phyloP scores from a whole-genome alignment of 129 eudicot species.

The Escallonia herrerae region DNA sequence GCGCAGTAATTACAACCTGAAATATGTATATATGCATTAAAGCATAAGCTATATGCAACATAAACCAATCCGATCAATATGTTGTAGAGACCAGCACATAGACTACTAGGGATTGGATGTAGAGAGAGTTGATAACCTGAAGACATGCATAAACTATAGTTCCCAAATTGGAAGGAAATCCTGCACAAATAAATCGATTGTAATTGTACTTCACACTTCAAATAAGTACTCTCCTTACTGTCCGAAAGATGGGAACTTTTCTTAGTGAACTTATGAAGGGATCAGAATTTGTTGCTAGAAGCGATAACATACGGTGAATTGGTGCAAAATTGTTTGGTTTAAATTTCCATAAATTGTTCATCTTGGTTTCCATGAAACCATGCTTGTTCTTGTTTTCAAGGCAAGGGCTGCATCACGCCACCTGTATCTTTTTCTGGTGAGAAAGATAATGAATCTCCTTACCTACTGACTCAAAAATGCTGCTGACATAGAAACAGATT shows the following conservation, averaged over 20 bases:
- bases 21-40: background rate
- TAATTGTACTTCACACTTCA: background rate
- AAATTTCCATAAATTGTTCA: too few relatives aligned
- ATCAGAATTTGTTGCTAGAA: too few relatives aligned
- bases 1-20: conserved; percentile 58
- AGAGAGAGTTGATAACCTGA: conserved; percentile 29
- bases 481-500: conserved; percentile 52
- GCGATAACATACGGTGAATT: too few relatives aligned
- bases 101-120: background rate
- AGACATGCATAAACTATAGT: conserved; percentile 41
- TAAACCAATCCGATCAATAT: too few relatives aligned
- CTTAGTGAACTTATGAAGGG: too few relatives aligned
- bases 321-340: too few relatives aligned
- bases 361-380: too few relatives aligned
- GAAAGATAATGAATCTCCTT: background rate
- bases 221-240: background rate
- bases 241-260: background rate
- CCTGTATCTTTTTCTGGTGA: too few relatives aligned
- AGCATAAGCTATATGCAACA: too few relatives aligned
- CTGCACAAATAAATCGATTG: conserved; percentile 10
- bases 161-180: conserved; percentile 41
- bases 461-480: conserved; percentile 62
- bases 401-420: too few relatives aligned
- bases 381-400: too few relatives aligned
- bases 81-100: too few relatives aligned